Evolutionary conservation across 805 yeast genomes (phyloP), one percentile per base, ranked within the genome.

Genomic region (Nakazawaea ernobii): DNA sequence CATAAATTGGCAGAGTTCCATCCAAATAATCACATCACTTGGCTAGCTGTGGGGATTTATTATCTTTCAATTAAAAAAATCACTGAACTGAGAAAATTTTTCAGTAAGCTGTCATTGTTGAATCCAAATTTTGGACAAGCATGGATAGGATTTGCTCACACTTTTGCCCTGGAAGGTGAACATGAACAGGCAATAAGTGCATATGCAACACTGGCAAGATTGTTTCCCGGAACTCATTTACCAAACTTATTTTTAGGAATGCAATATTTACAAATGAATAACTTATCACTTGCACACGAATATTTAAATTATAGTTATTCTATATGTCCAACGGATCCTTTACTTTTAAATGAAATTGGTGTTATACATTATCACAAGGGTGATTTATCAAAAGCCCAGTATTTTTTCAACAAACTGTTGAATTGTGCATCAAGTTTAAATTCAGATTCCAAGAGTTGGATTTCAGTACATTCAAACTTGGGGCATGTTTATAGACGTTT

Each of bases 151-250:
- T 94, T 94, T 68, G 98, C 98, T 1, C 98, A 92, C 59, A 91
- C 98, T 0, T 94, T 91, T 75, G 97, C 97, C 0, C 84, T 87
- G 2, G 99, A 94, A 62, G 95, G 97, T n/a, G 99, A 94, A 65
- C 97, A 94, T 62, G 99, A 94, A 62, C 98, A 94, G 65, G 98
- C 98, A 1, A 85, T 94, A 20, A 85, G 97, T 48, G 98, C 98
- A 0, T 94, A 91, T 65, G 91, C 98, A 1, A 91, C 96, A 10
- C 97, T 97, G 0, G 89, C 96, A 1, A 71, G 97, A 52, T 73
- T 91, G 38, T 94, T 94, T 58, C 90, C 91, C 0, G 95, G 96
- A 1, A 83, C 91, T 3, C 97, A 94, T 62, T 67, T 91, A 41
- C 98, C 99, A 1, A 81, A 86, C 58, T 67, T 94, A 50, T 92